Percentiles rank a stretch among this genome's conserved stretches.
Evolutionary conservation across 2,329 filamentous ascomycete species (phyloP).

Genomic region (Thelonectria discophora): DNA sequence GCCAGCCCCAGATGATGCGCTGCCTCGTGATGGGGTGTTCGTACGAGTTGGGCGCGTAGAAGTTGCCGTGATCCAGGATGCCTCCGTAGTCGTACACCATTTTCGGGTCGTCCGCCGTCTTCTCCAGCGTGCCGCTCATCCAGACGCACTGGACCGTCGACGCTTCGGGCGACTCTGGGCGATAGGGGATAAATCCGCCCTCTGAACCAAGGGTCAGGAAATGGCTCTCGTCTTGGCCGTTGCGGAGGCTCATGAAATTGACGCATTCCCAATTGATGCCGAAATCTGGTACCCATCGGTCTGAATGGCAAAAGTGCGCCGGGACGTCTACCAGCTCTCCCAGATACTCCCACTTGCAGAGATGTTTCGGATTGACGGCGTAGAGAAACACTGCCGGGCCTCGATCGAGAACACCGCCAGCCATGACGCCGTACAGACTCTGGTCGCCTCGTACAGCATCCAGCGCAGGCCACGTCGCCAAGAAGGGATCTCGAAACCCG

Average conservation of each 20-base stretch:
- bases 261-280: constrained; percentile 62
- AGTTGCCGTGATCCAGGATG: constrained; percentile 57
- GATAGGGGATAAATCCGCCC: constrained; percentile 42
- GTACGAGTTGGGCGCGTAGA: constrained; percentile 61
- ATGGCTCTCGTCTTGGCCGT: constrained; percentile 43
- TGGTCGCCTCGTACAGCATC: constrained; percentile 35
- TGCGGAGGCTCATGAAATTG: constrained; percentile 54
- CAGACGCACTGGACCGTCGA: constrained; percentile 44
- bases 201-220: constrained; percentile 59
- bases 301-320: constrained; percentile 47
- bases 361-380: constrained; percentile 49
- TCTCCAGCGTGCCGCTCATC: constrained; percentile 50
- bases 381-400: constrained; percentile 59
- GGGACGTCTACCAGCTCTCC: constrained; percentile 54
- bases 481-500: constrained; percentile 48
- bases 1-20: constrained; percentile 58
- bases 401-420: constrained; percentile 53
- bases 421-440: constrained; percentile 57
- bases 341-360: constrained; percentile 56
- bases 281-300: constrained; percentile 58
- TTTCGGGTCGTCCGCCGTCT: constrained; percentile 20
- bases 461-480: constrained; percentile 43
- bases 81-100: constrained; percentile 53
- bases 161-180: not conserved
- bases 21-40: constrained; percentile 52